These are phyloP conservation scores for Madurella fahalii DNA, from an alignment of 2,329 filamentous ascomycete genomes.

Conservation along the genomic window DNA sequence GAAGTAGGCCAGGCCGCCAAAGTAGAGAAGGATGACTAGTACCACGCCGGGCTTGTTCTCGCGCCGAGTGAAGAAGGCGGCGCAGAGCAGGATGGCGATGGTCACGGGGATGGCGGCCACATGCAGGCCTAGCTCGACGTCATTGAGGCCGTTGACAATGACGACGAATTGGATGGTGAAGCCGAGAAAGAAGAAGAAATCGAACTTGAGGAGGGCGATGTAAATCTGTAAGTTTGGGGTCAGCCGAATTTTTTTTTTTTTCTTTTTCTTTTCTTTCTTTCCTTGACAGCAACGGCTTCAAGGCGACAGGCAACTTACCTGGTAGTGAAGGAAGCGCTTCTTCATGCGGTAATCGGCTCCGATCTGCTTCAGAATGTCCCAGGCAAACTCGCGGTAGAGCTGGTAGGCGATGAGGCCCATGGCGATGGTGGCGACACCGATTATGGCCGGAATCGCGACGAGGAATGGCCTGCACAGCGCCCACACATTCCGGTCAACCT, in stretches of 20 bases:
- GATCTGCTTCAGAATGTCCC: constrained; percentile 99
- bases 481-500: constrained; percentile 56
- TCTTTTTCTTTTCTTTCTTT: too few relatives aligned
- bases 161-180: constrained; percentile 98
- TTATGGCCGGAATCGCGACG: constrained; percentile 78
- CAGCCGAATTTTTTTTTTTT: too few relatives aligned
- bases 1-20: constrained; percentile 89
- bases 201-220: constrained; percentile 95
- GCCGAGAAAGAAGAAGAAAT: constrained; percentile 99
- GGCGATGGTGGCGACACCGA: constrained; percentile 68
- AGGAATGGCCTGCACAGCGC: constrained; percentile 67
- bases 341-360: constrained; percentile 96
- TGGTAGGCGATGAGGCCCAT: constrained; percentile 85
- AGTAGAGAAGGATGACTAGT: constrained; percentile 75
- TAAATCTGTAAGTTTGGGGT: constrained; percentile 64
- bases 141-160: constrained; percentile 67
- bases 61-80: constrained; percentile 77
- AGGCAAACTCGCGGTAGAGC: constrained; percentile 96
- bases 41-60: constrained; percentile 79
- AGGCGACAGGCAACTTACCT: constrained; percentile 54
- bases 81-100: constrained; percentile 78
- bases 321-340: constrained; percentile 90
- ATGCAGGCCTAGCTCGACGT: constrained; percentile 79
- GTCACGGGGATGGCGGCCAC: constrained; percentile 88
- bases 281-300: not conserved